Percentiles rank a stretch among this genome's conserved stretches.
Evolutionary conservation across 2,329 filamentous ascomycete genomes (phyloP).

Genomic region (Penicillium sp.): DNA sequence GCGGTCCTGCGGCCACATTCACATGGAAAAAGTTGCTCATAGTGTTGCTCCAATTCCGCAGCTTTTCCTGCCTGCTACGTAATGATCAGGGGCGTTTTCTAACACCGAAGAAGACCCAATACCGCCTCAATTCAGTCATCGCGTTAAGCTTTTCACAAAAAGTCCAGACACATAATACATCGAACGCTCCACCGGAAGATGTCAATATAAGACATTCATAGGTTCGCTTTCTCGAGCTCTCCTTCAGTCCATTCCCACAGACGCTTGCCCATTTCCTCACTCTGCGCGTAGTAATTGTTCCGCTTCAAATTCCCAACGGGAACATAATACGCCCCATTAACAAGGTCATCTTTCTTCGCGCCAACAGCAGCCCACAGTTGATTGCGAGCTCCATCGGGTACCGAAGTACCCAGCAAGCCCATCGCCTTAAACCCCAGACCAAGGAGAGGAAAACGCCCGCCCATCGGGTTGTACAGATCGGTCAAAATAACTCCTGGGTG

Average conservation of each 20-base stretch:
- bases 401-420: conserved; percentile 17
- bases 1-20: background rate
- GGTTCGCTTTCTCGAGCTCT: conserved; percentile 20
- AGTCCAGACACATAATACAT: background rate
- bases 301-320: conserved; percentile 28
- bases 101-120: background rate
- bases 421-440: conserved; percentile 12
- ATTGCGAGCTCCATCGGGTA: conserved; percentile 23
- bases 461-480: conserved; percentile 26
- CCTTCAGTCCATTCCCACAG: conserved; percentile 37
- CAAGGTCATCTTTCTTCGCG: conserved; percentile 22
- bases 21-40: background rate
- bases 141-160: background rate
- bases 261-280: conserved; percentile 23
- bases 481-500: conserved; percentile 46
- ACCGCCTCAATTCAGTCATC: background rate
- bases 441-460: conserved; percentile 5
- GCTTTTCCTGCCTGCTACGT: background rate
- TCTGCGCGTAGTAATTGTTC: conserved; percentile 24
- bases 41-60: background rate
- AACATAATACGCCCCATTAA: conserved; percentile 30
- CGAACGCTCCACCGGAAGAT: background rate
- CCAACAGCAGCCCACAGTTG: conserved; percentile 31
- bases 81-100: background rate
- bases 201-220: background rate